Percentiles rank a stretch among this genome's conserved stretches.
Conservation (phyloP, 192 early-diverging fungal genomes). For the Dispira simplex region DNA sequence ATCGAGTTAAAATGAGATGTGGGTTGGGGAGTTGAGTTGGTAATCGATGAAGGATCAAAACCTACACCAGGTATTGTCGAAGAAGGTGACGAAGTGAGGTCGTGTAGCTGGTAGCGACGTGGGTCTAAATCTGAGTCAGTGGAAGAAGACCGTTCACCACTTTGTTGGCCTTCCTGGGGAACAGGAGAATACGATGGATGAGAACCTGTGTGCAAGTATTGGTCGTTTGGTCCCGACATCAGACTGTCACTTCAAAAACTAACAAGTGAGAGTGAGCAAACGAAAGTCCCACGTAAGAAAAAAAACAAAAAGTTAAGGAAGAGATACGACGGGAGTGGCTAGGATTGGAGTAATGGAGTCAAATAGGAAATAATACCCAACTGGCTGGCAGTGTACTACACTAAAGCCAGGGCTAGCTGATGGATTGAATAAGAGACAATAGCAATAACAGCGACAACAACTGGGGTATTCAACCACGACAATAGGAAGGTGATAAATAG, state of each 20-base stretch:
- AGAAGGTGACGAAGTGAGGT: neutral
- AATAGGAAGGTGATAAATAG: too few relatives aligned
- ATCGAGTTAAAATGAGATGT: constrained; percentile 4
- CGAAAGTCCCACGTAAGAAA: neutral
- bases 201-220: neutral
- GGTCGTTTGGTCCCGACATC: too few relatives aligned
- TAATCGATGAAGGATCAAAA: neutral
- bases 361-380: neutral
- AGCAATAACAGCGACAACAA: too few relatives aligned
- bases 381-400: neutral
- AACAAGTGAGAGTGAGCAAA: neutral
- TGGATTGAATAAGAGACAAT: too few relatives aligned
- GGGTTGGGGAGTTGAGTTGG: neutral
- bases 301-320: neutral
- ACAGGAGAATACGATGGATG: neutral
- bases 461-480: too few relatives aligned
- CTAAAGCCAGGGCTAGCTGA: too few relatives aligned
- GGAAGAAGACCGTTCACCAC: neutral
- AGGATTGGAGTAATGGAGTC: neutral
- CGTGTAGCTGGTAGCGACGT: neutral
- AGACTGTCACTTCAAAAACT: neutral
- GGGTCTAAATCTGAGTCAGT: constrained; percentile 9
- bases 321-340: neutral
- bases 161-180: neutral
- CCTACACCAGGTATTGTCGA: neutral